Conservation (phyloP, 495 filamentous ascomycete genomes). For the Friedmanniomyces endolithicus region DNA sequence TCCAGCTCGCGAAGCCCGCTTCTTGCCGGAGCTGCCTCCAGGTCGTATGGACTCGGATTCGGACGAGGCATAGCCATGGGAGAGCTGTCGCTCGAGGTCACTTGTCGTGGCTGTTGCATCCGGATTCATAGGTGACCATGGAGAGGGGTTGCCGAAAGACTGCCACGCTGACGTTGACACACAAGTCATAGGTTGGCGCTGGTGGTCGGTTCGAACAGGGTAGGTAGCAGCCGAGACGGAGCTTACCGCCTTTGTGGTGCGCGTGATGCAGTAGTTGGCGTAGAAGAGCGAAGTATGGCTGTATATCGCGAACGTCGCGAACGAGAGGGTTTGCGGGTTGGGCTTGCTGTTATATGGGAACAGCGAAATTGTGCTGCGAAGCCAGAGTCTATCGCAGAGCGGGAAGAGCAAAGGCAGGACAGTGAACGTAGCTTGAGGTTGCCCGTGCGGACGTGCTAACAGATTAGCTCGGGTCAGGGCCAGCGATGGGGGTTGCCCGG, state of each 20-base stretch:
- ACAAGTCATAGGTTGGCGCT: constrained; percentile 15
- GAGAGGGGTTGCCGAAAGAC: not conserved
- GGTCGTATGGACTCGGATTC: constrained; percentile 26
- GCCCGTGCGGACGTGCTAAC: not conserved
- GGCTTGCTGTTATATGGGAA: too few species aligned
- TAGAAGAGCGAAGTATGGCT: too few species aligned
- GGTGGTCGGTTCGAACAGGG: too few species aligned
- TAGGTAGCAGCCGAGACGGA: too few species aligned
- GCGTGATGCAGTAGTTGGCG: too few species aligned
- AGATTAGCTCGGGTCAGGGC: not conserved
- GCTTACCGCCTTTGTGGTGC: too few species aligned
- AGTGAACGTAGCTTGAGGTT: not conserved
- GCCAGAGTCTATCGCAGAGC: not conserved
- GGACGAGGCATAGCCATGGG: constrained; percentile 28
- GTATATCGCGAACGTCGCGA: too few species aligned
- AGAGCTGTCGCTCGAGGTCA: constrained; percentile 2
- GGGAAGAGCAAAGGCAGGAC: not conserved
- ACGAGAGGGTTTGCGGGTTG: too few species aligned
- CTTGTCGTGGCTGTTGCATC: not conserved
- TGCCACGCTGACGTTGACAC: constrained; percentile 14
- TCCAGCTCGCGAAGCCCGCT: constrained; percentile 40
- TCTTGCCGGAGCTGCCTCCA: constrained; percentile 19
- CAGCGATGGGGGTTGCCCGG: too few species aligned
- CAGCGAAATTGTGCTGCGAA: too few species aligned
- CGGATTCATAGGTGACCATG: constrained; percentile 18